Evolutionary conservation across 2,329 filamentous ascomycete species (phyloP).

Genomic region (Ophiostoma montium): DNA sequence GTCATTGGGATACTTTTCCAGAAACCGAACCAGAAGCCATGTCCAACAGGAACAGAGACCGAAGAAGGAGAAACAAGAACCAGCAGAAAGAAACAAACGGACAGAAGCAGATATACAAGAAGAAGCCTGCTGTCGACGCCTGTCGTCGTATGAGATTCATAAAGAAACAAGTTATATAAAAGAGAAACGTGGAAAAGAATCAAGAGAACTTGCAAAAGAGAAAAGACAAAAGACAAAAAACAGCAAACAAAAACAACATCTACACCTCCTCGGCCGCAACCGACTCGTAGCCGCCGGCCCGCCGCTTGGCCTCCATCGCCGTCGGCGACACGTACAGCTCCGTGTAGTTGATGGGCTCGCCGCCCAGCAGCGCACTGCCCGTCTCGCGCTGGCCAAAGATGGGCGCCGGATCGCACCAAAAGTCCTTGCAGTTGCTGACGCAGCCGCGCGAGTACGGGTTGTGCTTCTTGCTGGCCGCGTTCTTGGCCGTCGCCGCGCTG

Average conservation of each 20-base stretch:
- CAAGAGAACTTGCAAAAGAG: too few relatives aligned
- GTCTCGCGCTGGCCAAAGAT: constrained; percentile 59
- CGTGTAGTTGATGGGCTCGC: constrained; percentile 72
- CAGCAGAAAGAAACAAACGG: too few relatives aligned
- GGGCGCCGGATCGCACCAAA: constrained; percentile 84
- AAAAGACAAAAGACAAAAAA: constrained; percentile 36
- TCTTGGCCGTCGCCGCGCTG: constrained; percentile 48
- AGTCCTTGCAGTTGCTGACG: constrained; percentile 84
- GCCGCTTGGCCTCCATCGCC: constrained; percentile 39
- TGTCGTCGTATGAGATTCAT: too few relatives aligned
- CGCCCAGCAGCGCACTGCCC: constrained; percentile 63
- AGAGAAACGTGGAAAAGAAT: constrained; percentile 67
- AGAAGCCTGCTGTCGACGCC: too few relatives aligned
- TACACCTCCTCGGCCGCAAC: constrained; percentile 39
- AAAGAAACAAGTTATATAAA: too few relatives aligned
- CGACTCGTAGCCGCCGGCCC: constrained; percentile 45
- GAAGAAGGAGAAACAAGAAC: too few relatives aligned
- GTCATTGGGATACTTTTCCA: too few relatives aligned
- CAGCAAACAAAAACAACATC: too few relatives aligned
- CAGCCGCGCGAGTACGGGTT: constrained; percentile 82
- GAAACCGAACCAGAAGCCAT: too few relatives aligned
- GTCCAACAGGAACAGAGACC: too few relatives aligned
- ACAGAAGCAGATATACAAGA: too few relatives aligned
- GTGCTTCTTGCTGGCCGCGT: constrained; percentile 30
- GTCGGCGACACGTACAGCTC: constrained; percentile 75